A percentile compares a stretch with the other conserved stretches of the same genome.
Evolutionary conservation across 768 basidiomycete genomes (phyloP).

Genomic region (Asterophora lycoperdoides): DNA sequence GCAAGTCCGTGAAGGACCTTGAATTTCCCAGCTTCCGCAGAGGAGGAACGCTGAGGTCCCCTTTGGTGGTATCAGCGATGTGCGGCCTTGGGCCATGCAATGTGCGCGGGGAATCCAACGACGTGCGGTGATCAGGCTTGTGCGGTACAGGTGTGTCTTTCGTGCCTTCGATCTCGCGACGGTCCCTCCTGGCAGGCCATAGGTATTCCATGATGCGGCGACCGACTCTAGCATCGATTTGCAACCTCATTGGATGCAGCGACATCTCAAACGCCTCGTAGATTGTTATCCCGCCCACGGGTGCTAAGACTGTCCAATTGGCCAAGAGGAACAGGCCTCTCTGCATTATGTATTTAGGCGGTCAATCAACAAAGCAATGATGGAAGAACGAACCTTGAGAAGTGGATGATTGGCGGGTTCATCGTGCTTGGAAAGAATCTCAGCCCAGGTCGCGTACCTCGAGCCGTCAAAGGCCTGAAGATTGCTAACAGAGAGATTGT

Average conservation of each 20-base stretch:
- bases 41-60: slow-evolving; percentile 29
- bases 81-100: slow-evolving; percentile 20
- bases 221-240: slow-evolving; percentile 81
- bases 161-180: slow-evolving; percentile 24
- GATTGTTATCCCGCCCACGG: slow-evolving; percentile 91
- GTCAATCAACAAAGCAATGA: neutral
- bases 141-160: slow-evolving; percentile 16
- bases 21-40: slow-evolving; percentile 54
- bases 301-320: slow-evolving; percentile 80
- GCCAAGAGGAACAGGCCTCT: slow-evolving; percentile 69
- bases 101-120: slow-evolving; percentile 47
- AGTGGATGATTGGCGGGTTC: slow-evolving; percentile 68
- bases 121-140: slow-evolving; percentile 30
- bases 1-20: slow-evolving; percentile 68
- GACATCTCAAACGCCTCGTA: slow-evolving; percentile 78
- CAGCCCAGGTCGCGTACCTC: slow-evolving; percentile 77
- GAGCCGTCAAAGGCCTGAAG: slow-evolving; percentile 85
- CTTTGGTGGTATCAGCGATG: slow-evolving; percentile 4
- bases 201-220: slow-evolving; percentile 84
- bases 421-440: slow-evolving; percentile 79
- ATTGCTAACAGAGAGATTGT: slow-evolving; percentile 69
- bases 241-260: slow-evolving; percentile 82
- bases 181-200: slow-evolving; percentile 62
- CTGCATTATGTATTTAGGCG: slow-evolving; percentile 29
- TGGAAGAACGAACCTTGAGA: slow-evolving; percentile 49